A percentile compares a stretch with the other conserved stretches of the same genome.
Conservation (phyloP, 345 rosid species). For the Pugionium cornutum region DNA sequence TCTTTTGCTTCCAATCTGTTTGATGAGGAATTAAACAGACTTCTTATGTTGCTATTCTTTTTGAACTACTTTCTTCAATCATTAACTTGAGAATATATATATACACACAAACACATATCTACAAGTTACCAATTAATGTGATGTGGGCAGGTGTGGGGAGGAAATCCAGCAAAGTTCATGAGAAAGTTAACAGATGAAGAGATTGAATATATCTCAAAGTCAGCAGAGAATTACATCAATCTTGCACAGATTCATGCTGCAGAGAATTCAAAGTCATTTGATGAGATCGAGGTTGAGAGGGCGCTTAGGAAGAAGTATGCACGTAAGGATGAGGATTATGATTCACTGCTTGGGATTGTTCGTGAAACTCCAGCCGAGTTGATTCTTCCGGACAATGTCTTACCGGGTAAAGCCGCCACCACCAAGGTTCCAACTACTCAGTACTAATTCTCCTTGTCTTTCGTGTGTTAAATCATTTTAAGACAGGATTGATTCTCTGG, state of each 20-base stretch:
- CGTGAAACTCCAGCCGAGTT: conserved; percentile 75
- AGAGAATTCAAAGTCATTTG: conserved; percentile 73
- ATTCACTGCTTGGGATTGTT: conserved; percentile 87
- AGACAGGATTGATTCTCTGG: conserved; percentile 39
- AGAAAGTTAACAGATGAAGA: conserved; percentile 87
- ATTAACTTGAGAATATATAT: background rate
- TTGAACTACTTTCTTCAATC: background rate
- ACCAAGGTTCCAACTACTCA: conserved; percentile 48
- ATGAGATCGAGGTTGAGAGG: conserved; percentile 73
- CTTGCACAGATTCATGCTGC: conserved; percentile 82
- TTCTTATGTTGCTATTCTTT: background rate
- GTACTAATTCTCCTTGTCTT: conserved; percentile 47
- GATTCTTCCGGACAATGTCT: conserved; percentile 70
- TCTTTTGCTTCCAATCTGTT: background rate
- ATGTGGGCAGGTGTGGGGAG: conserved; percentile 79
- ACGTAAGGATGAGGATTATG: conserved; percentile 77
- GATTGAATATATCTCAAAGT: conserved; percentile 70
- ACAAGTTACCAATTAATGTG: conserved; percentile 22
- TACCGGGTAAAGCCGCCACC: conserved; percentile 55
- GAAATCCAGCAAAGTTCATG: conserved; percentile 83
- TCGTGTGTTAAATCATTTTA: conserved; percentile 31
- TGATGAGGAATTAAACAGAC: background rate
- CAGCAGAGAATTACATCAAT: conserved; percentile 71
- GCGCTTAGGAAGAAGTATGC: conserved; percentile 75
- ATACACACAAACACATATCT: background rate